phyloP scores from a whole-genome alignment of 2,329 filamentous ascomycete species.

The Grosmannia clavigera region DNA sequence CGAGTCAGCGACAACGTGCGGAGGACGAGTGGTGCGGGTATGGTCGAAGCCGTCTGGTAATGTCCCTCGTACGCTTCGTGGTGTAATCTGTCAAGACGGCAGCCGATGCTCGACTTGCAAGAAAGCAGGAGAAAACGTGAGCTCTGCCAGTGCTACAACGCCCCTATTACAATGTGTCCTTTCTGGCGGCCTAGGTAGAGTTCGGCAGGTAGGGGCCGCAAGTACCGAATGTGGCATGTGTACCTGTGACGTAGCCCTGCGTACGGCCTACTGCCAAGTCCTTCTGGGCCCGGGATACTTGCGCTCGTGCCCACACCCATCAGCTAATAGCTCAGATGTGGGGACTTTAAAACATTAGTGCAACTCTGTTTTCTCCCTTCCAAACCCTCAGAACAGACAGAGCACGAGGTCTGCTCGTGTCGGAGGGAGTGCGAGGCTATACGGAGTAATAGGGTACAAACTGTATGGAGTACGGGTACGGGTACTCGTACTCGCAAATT shows the following conservation, averaged over 20 bases:
- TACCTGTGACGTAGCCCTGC: neutral
- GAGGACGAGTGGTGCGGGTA: too few relatives aligned
- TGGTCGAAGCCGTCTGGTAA: too few relatives aligned
- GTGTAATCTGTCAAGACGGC: neutral
- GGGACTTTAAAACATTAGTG: neutral
- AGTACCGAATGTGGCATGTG: neutral
- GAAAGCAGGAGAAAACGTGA: neutral
- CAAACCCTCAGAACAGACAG: too few relatives aligned
- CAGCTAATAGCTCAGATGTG: neutral
- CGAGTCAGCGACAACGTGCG: neutral
- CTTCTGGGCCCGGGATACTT: neutral
- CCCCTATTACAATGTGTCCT: slow-evolving; percentile 1
- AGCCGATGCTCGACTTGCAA: neutral
- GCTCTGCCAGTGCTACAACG: too few relatives aligned
- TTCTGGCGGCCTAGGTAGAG: neutral
- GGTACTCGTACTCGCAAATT: too few relatives aligned
- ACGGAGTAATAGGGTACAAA: too few relatives aligned
- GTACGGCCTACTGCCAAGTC: neutral
- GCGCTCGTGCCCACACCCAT: neutral
- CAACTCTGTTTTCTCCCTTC: too few relatives aligned
- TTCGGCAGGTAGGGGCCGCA: neutral
- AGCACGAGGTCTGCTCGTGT: too few relatives aligned
- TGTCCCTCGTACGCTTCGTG: too few relatives aligned
- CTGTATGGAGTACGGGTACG: too few relatives aligned
- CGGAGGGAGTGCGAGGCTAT: too few relatives aligned